Evolutionary conservation across 345 rosid species (phyloP).

Genomic region (Luvunga scandens): DNA sequence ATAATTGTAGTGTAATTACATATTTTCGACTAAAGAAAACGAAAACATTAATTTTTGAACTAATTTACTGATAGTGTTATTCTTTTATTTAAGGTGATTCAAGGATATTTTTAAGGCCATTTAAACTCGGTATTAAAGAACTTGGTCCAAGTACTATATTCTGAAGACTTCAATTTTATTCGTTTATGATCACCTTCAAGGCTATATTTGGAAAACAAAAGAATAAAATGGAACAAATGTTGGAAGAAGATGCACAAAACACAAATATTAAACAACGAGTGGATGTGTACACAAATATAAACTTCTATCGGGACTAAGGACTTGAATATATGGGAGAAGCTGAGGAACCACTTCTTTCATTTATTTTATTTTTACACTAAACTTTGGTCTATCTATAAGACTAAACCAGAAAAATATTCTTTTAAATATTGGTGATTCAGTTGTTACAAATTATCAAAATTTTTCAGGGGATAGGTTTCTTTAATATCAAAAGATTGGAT

Average conservation of each 20-base stretch:
- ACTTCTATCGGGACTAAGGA: too few species aligned
- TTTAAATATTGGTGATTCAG: neutral
- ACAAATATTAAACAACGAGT: too few species aligned
- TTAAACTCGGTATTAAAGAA: neutral
- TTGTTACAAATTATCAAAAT: neutral
- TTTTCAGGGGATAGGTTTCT: slow-evolving; percentile 24
- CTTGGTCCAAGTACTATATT: neutral
- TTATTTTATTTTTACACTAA: too few species aligned
- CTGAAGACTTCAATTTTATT: too few species aligned
- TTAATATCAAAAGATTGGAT: slow-evolving; percentile 19
- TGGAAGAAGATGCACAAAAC: neutral
- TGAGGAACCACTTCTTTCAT: too few species aligned
- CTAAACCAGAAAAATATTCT: too few species aligned
- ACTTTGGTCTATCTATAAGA: too few species aligned
- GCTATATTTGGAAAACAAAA: too few species aligned
- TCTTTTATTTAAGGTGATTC: too few species aligned
- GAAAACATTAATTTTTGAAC: neutral
- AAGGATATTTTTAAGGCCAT: neutral
- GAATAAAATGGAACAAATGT: neutral
- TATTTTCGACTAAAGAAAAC: neutral
- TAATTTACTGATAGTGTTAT: neutral
- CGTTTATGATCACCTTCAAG: neutral
- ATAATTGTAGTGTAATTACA: too few species aligned
- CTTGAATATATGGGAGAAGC: too few species aligned
- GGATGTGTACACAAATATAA: too few species aligned